A percentile compares a stretch with the other conserved stretches of the same genome.
phyloP scores from a whole-genome alignment of 2,329 filamentous ascomycete species.

The Ophiostoma ulmi region DNA sequence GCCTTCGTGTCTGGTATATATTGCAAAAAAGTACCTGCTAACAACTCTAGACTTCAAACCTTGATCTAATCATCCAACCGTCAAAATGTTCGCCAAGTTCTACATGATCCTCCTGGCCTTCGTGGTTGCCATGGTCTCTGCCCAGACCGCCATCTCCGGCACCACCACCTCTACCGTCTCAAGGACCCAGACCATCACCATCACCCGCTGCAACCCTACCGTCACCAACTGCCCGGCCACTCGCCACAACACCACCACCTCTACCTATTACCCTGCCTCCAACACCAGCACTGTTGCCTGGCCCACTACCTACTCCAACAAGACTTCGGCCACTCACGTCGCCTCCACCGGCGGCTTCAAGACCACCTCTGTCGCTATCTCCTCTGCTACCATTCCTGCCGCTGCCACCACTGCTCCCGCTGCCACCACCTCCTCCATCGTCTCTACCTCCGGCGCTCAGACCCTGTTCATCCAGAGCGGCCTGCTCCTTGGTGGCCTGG shows the following conservation, averaged over 20 bases:
- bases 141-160: conserved; percentile 30
- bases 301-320: conserved; percentile 29
- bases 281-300: conserved; percentile 28
- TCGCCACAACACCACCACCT: conserved; percentile 31
- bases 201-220: conserved; percentile 45
- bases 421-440: conserved; percentile 24
- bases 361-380: conserved; percentile 11
- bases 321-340: conserved; percentile 26
- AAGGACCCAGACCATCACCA: conserved; percentile 43
- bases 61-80: conserved; percentile 1
- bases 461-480: conserved; percentile 39
- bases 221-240: conserved; percentile 42
- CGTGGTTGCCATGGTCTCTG: conserved; percentile 38
- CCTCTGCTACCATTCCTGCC: conserved; percentile 23
- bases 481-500: conserved; percentile 38
- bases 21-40: not conserved
- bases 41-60: not conserved
- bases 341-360: conserved; percentile 27
- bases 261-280: conserved; percentile 26
- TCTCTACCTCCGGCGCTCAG: conserved; percentile 32
- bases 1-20: not conserved
- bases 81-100: conserved; percentile 25
- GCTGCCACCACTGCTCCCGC: conserved; percentile 27
- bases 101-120: conserved; percentile 32
- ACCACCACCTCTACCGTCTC: conserved; percentile 45